Evolutionary conservation across 345 rosid genomes (phyloP).

Genomic region (Triadica sebifera): DNA sequence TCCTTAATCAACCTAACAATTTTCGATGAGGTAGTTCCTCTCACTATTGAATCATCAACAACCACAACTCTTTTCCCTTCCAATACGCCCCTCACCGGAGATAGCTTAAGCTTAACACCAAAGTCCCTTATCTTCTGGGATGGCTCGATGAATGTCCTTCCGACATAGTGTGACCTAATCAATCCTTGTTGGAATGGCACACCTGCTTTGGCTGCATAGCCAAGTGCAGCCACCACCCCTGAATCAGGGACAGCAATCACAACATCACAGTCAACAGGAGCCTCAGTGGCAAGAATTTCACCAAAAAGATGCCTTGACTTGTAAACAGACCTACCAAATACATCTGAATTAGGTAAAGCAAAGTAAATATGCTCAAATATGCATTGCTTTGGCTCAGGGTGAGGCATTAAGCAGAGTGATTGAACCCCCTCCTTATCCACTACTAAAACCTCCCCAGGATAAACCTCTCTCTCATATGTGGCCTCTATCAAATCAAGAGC

Average conservation of each 20-base stretch:
- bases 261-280: conserved; percentile 83
- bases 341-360: conserved; percentile 76
- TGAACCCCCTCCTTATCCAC: conserved; percentile 85
- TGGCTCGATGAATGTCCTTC: conserved; percentile 93
- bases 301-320: conserved; percentile 71
- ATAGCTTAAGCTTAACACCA: conserved; percentile 90
- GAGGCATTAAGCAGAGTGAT: conserved; percentile 71
- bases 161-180: conserved; percentile 92
- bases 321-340: conserved; percentile 84
- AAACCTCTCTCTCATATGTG: conserved; percentile 81
- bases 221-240: conserved; percentile 94
- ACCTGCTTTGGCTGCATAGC: conserved; percentile 80
- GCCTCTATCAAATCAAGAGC: conserved; percentile 99
- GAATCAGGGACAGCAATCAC: conserved; percentile 98
- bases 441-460: conserved; percentile 87
- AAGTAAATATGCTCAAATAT: conserved; percentile 95
- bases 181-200: conserved; percentile 84
- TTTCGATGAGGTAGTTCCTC: conserved; percentile 92
- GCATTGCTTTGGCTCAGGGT: conserved; percentile 74
- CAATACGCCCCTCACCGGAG: conserved; percentile 77
- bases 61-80: conserved; percentile 93
- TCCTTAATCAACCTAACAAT: conserved; percentile 81
- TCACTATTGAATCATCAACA: conserved; percentile 89
- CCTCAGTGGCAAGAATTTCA: conserved; percentile 75
- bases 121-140: conserved; percentile 94